Percentiles rank a stretch among this genome's conserved stretches.
Conservation (phyloP, 129 eudicot genomes). For the Deinandra increscens region DNA sequence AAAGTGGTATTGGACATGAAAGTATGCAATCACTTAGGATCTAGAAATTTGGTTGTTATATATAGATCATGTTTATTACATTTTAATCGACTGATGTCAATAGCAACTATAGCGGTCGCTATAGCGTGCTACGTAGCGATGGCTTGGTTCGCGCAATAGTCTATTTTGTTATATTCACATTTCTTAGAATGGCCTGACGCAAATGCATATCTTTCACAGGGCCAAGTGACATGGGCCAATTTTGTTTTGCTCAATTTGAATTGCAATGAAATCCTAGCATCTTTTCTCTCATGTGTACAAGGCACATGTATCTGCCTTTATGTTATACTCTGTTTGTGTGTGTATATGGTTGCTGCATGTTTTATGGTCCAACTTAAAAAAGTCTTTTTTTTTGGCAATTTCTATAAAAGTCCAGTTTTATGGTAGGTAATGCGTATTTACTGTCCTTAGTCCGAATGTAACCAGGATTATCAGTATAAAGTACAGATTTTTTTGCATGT, state of each 20-base stretch:
- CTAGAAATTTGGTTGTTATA: no score
- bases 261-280: constrained; percentile 6
- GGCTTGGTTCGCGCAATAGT: no score
- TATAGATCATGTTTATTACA: no score
- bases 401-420: not conserved
- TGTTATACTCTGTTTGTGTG: no score
- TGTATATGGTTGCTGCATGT: not conserved
- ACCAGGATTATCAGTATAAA: constrained; percentile 6
- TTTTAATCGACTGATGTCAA: no score
- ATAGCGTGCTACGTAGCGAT: no score
- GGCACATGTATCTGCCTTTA: no score
- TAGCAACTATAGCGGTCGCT: no score
- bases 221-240: not conserved
- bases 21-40: no score
- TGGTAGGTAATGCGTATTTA: not conserved
- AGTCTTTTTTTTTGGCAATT: not conserved
- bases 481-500: not conserved
- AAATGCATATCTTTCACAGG: not conserved
- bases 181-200: not conserved
- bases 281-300: no score
- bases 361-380: not conserved
- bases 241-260: not conserved
- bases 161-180: constrained; percentile 7
- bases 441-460: not conserved
- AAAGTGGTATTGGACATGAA: no score